Percentiles rank a stretch among this genome's conserved stretches.
phyloP scores from a whole-genome alignment of 345 rosid species.

The Pistacia atlantica region DNA sequence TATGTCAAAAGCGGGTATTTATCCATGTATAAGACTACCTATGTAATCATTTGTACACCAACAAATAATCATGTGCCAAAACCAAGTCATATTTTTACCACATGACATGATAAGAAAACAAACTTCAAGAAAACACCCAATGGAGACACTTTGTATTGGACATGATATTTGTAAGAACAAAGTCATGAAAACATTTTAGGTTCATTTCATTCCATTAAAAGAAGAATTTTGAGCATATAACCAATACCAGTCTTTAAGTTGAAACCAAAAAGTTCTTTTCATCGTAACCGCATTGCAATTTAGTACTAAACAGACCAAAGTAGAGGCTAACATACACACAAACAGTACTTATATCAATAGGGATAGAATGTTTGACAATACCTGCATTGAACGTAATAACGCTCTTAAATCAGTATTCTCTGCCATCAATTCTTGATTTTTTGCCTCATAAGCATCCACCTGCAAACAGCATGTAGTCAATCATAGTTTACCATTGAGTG shows the following conservation, averaged over 20 bases:
- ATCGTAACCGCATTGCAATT: background rate
- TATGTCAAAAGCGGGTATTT: background rate
- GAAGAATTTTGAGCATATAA: background rate
- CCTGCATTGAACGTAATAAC: slow-evolving; percentile 90
- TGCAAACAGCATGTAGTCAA: slow-evolving; percentile 31
- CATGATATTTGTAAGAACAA: background rate
- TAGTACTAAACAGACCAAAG: background rate
- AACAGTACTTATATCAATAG: background rate
- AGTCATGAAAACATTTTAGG: background rate
- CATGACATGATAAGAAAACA: background rate
- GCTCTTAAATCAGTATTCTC: slow-evolving; percentile 94
- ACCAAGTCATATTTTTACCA: too few relatives aligned
- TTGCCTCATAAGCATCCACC: slow-evolving; percentile 96
- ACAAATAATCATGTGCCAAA: too few relatives aligned
- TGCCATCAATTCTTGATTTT: slow-evolving; percentile 87
- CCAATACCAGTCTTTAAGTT: background rate
- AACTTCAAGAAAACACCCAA: background rate
- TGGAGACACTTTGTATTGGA: background rate
- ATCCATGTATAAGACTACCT: background rate
- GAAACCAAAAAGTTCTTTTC: background rate
- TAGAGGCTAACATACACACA: background rate
- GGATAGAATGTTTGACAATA: slow-evolving; percentile 22
- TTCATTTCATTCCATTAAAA: background rate
- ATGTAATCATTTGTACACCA: too few relatives aligned
- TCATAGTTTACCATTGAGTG: background rate